Percentiles rank a stretch among this genome's conserved stretches.
Conservation (phyloP, 106 monocot genomes). For the Iris macrosiphon region DNA sequence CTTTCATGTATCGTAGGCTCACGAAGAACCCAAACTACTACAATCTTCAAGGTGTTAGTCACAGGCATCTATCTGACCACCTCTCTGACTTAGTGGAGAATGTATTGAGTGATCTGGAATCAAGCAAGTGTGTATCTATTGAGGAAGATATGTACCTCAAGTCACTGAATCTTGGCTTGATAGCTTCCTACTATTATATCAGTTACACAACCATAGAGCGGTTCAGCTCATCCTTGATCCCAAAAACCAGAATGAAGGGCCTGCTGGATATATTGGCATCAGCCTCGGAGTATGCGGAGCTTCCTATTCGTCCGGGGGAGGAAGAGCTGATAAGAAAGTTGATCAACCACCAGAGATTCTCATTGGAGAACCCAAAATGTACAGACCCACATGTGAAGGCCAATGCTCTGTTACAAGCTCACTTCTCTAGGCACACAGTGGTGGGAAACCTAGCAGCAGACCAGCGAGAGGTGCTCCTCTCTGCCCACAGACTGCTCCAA, state of each 20-base stretch:
- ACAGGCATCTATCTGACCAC: conserved; percentile 89
- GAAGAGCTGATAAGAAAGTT: conserved; percentile 74
- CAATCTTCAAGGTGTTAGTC: conserved; percentile 91
- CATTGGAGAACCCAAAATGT: conserved; percentile 76
- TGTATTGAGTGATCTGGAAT: conserved; percentile 63
- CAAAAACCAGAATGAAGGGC: conserved; percentile 91
- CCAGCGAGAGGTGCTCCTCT: conserved; percentile 74
- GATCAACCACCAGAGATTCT: conserved; percentile 85
- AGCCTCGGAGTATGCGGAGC: conserved; percentile 82
- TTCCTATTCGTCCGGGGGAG: conserved; percentile 89
- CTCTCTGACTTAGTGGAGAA: conserved; percentile 80
- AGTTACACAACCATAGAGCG: conserved; percentile 91
- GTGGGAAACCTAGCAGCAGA: conserved; percentile 77
- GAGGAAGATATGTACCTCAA: conserved; percentile 91
- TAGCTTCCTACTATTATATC: conserved; percentile 95
- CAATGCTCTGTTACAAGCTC: conserved; percentile 81
- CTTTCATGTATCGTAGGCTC: conserved; percentile 92
- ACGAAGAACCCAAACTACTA: conserved; percentile 91
- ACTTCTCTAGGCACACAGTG: conserved; percentile 70
- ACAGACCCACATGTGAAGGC: conserved; percentile 94
- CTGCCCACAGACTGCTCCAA: conserved; percentile 71
- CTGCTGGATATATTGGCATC: conserved; percentile 83
- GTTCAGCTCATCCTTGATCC: conserved; percentile 73
- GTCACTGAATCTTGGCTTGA: conserved; percentile 78
- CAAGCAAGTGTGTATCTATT: conserved; percentile 78